Percentiles rank a stretch among this genome's conserved stretches.
phyloP scores from a whole-genome alignment of 257 asterid species.

The Gynochthodes officinalis region DNA sequence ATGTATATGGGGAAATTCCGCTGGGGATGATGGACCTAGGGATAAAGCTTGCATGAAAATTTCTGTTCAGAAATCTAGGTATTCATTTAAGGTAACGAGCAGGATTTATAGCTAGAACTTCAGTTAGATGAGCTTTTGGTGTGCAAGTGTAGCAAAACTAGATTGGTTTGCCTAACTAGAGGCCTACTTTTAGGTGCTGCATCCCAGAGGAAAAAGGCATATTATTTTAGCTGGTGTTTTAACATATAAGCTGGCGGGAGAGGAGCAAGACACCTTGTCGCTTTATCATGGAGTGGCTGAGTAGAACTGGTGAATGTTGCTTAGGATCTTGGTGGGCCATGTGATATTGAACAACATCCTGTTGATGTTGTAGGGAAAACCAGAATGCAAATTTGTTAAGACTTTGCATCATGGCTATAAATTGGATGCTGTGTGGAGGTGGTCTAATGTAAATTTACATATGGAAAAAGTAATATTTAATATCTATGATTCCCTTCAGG shows the following conservation, averaged over 20 bases:
- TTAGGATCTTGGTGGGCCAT: neutral
- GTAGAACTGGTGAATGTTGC: too few species aligned
- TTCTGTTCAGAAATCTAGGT: neutral
- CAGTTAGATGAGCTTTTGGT: neutral
- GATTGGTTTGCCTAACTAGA: neutral
- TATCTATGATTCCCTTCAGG: too few species aligned
- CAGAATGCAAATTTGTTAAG: neutral
- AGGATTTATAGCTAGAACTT: neutral
- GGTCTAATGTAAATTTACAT: too few species aligned
- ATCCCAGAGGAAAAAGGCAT: neutral
- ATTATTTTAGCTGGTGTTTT: neutral
- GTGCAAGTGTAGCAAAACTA: neutral
- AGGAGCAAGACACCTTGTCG: neutral
- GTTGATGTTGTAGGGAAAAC: neutral
- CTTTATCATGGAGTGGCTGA: neutral
- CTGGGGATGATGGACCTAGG: neutral
- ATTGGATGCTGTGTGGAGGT: neutral
- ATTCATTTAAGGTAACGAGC: neutral
- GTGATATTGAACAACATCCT: neutral
- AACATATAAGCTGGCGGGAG: neutral
- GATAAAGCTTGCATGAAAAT: neutral
- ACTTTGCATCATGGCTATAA: neutral
- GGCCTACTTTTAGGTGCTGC: neutral
- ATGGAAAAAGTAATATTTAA: too few species aligned
- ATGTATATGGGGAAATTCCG: too few species aligned